Base-by-base conservation (phyloP, 1,284 basidiomycete species). In the Pseudozyma pruni region DNA sequence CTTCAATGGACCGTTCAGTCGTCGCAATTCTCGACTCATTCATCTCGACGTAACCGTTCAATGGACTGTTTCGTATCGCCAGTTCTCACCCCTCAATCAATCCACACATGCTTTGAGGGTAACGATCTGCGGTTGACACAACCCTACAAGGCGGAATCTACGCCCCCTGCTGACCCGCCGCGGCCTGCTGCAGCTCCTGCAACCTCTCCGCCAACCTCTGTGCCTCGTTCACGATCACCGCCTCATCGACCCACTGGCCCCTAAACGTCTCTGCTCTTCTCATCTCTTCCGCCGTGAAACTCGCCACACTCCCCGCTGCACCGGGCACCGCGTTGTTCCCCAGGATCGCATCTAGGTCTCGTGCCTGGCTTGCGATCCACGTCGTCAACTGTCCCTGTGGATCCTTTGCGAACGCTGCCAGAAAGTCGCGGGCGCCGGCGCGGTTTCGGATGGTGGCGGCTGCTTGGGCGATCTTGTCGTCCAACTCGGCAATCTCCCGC, bases 321-420 rank as follows among this genome's bases (percentile, higher is more conserved):
- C 93, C 93, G 14, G 84, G 71, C 3, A 61, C 43, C 4, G 83
- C 71, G 83, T 84, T 81, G 90, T 91, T 35, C 44, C 80, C 78
- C 0, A 98, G 86, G 59, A 96, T 87, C 57, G 87, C 89, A 83
- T 95, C 93, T 37, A 98, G 83, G 82, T 96, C 93, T 17, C 92
- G 87, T 29, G 93, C 91, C 82, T 98, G 95, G 3, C 91, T 93
- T 55, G 90, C 90, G 32, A 97, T 84, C 91, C 92, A 98, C 4
- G 88, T 90, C 72, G 93, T 89, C 55, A 96, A 90, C 80, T 97
- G 96, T 31, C 86, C 86, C 1, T 88, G 86, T 0, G 93, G 93
- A 56, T 93, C 88, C 2, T 87, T 85, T 17, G 93, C 89, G 79
- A 97, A 98, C 0, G 89, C 88, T 49, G 89, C 86, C 39, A 98